Evolutionary conservation across 805 yeast genomes (phyloP).

Genomic region (Kodamaea sagamina): DNA sequence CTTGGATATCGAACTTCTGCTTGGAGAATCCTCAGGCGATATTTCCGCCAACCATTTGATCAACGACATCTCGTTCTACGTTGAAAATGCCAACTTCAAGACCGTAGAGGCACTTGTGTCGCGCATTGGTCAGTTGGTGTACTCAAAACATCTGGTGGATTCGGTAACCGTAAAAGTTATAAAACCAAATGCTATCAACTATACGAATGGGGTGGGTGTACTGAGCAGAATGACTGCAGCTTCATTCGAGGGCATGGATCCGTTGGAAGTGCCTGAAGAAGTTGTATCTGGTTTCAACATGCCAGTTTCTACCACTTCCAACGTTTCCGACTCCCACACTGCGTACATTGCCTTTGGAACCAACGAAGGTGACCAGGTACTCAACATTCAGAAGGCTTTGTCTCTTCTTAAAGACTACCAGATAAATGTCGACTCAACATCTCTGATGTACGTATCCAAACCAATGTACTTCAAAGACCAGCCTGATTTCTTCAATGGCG

Average conservation of each 20-base stretch:
- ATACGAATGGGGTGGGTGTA: conserved; percentile 90
- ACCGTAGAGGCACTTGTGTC: conserved; percentile 92
- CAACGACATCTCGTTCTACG: conserved; percentile 53
- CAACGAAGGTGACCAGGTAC: conserved; percentile 71
- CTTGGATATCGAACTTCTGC: conserved; percentile 44
- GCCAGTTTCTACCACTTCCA: conserved; percentile 4
- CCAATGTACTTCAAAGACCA: conserved; percentile 92
- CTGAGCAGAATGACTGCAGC: conserved; percentile 53
- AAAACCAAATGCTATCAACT: conserved; percentile 87
- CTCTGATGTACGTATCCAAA: conserved; percentile 81
- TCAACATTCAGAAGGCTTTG: conserved; percentile 61
- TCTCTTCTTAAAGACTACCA: conserved; percentile 40
- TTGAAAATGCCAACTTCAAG: conserved; percentile 79
- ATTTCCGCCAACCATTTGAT: conserved; percentile 34
- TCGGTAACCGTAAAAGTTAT: conserved; percentile 61
- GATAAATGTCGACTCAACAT: conserved; percentile 57
- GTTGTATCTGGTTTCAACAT: conserved; percentile 13
- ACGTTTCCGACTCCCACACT: conserved; percentile 35
- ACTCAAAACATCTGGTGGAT: conserved; percentile 40
- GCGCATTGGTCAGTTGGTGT: conserved; percentile 61
- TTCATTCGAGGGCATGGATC: conserved; percentile 36
- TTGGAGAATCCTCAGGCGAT: conserved; percentile 15
- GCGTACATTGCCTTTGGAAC: conserved; percentile 89
- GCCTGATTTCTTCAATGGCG: conserved; percentile 82
- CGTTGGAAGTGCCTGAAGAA: conserved; percentile 16